A percentile compares a stretch with the other conserved stretches of the same genome.
phyloP scores from a whole-genome alignment of 768 basidiomycete genomes.

The Lactifluus piperatus region DNA sequence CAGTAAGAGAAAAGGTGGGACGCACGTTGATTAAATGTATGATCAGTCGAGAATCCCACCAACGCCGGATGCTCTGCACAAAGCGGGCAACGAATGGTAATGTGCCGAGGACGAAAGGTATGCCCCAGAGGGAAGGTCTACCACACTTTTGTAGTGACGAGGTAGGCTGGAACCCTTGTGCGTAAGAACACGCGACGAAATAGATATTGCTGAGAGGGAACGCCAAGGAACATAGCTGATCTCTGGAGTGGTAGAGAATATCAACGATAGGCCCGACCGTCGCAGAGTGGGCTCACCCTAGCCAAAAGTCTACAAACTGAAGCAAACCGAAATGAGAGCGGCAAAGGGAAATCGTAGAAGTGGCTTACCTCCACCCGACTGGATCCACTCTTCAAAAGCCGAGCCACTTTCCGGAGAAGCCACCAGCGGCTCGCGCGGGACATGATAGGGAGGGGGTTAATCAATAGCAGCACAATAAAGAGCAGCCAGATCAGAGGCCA shows the following conservation, averaged over 20 bases:
- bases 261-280: neutral
- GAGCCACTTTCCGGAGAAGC: conserved; percentile 56
- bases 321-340: neutral
- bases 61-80: conserved; percentile 84
- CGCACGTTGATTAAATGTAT: conserved; percentile 86
- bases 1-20: neutral
- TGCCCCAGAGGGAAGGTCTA: conserved; percentile 45
- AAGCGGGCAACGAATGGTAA: conserved; percentile 72
- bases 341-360: neutral
- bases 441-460: conserved; percentile 70
- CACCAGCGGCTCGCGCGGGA: conserved; percentile 68
- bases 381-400: conserved; percentile 60
- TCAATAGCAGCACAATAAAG: conserved; percentile 45
- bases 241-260: conserved; percentile 33
- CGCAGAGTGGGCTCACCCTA: conserved; percentile 47
- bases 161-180: conserved; percentile 39
- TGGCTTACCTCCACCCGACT: conserved; percentile 62
- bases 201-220: conserved; percentile 70
- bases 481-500: conserved; percentile 84
- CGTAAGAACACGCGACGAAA: conserved; percentile 68
- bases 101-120: conserved; percentile 47
- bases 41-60: conserved; percentile 57
- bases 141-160: conserved; percentile 42
- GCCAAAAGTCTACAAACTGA: conserved; percentile 84
- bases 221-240: conserved; percentile 73